Evolutionary conservation across 2,329 filamentous ascomycete genomes (phyloP).

Genomic region (Kalaharituber pfeilii): DNA sequence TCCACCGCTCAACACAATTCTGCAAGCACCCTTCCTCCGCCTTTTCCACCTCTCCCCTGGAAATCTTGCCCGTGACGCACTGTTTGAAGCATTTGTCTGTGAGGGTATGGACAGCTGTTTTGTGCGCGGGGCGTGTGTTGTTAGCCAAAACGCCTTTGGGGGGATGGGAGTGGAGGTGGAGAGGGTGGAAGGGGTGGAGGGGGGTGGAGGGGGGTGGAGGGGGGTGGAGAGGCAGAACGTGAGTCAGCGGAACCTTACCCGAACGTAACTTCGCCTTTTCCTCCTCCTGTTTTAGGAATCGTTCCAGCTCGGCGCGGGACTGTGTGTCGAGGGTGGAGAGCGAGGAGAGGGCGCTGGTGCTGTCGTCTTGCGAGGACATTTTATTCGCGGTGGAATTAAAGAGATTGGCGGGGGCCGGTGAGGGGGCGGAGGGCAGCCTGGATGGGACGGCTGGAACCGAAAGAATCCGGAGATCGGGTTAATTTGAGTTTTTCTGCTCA

Average conservation of each 20-base stretch:
- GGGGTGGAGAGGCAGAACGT: slow-evolving; percentile 8
- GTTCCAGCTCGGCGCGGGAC: slow-evolving; percentile 75
- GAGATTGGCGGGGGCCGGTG: no score
- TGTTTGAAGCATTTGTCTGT: slow-evolving; percentile 86
- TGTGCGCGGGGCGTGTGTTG: no score
- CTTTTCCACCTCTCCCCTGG: slow-evolving; percentile 53
- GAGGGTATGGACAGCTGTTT: slow-evolving; percentile 49
- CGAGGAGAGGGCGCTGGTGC: slow-evolving; percentile 35
- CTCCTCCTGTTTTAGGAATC: slow-evolving; percentile 67
- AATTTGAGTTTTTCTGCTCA: no score
- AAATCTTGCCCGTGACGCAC: slow-evolving; percentile 59
- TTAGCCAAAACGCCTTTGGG: slow-evolving; percentile 1
- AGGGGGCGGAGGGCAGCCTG: no score
- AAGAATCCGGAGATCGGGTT: no score
- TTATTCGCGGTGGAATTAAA: neutral
- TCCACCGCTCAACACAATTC: slow-evolving; percentile 87
- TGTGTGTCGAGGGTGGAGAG: slow-evolving; percentile 57
- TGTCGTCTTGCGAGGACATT: neutral
- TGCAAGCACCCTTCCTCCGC: slow-evolving; percentile 66
- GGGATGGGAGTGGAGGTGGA: neutral
- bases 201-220: slow-evolving; percentile 1
- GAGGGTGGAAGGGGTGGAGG: neutral
- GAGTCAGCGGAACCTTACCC: slow-evolving; percentile 32
- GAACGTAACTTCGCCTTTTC: slow-evolving; percentile 47
- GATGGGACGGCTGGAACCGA: no score